phyloP scores from a whole-genome alignment of 805 yeast genomes.

The Candida pseudoglaebosa region DNA sequence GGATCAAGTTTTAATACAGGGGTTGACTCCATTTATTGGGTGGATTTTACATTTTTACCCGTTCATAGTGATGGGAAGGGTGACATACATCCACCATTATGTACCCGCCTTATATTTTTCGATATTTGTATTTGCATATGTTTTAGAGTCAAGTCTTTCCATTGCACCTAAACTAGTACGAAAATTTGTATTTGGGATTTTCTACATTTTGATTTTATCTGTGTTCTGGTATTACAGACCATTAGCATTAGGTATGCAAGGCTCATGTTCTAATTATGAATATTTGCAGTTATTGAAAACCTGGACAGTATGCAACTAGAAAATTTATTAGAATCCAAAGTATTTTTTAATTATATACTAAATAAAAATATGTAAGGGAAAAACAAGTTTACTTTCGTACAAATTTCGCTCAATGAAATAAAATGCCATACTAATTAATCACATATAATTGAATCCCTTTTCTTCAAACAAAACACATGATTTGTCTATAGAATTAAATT shows the following conservation, averaged over 20 bases:
- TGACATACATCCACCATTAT: slow-evolving; percentile 42
- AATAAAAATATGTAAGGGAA: too few relatives aligned
- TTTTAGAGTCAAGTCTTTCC: slow-evolving; percentile 41
- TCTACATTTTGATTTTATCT: slow-evolving; percentile 51
- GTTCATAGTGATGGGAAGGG: slow-evolving; percentile 40
- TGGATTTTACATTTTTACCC: slow-evolving; percentile 41
- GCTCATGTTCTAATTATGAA: slow-evolving; percentile 22
- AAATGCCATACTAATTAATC: too few relatives aligned
- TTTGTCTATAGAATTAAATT: too few relatives aligned
- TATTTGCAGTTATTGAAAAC: slow-evolving; percentile 28
- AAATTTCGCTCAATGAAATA: too few relatives aligned
- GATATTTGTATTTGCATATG: slow-evolving; percentile 63
- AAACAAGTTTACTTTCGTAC: too few relatives aligned
- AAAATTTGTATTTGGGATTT: slow-evolving; percentile 33
- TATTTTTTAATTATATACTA: too few relatives aligned
- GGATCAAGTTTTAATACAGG: slow-evolving; percentile 26
- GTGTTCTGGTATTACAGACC: slow-evolving; percentile 61
- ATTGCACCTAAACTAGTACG: slow-evolving; percentile 12
- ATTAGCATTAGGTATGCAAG: slow-evolving; percentile 75
- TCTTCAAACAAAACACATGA: too few relatives aligned
- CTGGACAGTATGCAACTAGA: slow-evolving; percentile 20
- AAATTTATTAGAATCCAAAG: too few relatives aligned
- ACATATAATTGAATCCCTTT: too few relatives aligned
- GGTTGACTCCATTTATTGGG: slow-evolving; percentile 34
- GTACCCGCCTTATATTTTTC: slow-evolving; percentile 54